Evolutionary conservation across 129 eudicot species (phyloP).

Genomic region (Sambucus nigra): DNA sequence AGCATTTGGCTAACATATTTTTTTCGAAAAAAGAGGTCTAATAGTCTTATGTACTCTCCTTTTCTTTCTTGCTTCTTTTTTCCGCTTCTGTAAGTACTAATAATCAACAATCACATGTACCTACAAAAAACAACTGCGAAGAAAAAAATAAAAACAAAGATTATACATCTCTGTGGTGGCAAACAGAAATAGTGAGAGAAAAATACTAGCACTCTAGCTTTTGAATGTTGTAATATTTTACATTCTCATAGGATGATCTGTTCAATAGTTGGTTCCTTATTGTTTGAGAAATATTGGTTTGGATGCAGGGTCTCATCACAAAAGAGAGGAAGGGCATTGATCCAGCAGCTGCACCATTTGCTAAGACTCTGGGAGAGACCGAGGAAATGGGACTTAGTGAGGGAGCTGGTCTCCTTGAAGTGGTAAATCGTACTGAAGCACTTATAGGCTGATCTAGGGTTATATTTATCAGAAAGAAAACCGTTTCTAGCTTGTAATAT

Average conservation of each 20-base stretch:
- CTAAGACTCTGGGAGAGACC: conserved; percentile 47
- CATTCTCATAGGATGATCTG: neutral
- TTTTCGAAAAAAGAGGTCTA: neutral
- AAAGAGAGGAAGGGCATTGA: conserved; percentile 73
- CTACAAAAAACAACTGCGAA: neutral
- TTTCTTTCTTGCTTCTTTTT: neutral
- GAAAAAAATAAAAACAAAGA: neutral
- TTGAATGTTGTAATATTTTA: neutral
- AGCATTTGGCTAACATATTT: neutral
- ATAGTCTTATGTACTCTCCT: neutral
- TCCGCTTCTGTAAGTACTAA: no score
- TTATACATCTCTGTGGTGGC: no score
- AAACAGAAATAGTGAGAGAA: no score
- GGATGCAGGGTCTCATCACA: conserved; percentile 84
- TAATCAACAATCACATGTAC: neutral
- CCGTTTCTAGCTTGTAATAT: neutral
- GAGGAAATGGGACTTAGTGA: conserved; percentile 65
- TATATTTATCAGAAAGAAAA: neutral
- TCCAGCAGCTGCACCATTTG: conserved; percentile 87
- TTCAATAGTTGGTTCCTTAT: neutral
- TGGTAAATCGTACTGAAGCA: conserved; percentile 36
- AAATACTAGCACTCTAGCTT: neutral
- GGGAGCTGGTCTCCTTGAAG: conserved; percentile 83
- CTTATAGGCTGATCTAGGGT: neutral
- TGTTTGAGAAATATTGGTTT: conserved; percentile 7